Conservation (phyloP, 176 grass and related monocot genomes). For the Sorghum bicolor region Sorghum_bicolor_NCBIv3 NC_012870.2:73511001-73511500, state of each 20-base stretch:
- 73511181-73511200: conserved; percentile 11
- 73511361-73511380: conserved; percentile 12
- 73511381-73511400: conserved; percentile 40
- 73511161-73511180: conserved; percentile 43
- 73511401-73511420: conserved; percentile 11
- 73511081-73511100: not conserved
- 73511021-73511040: conserved; percentile 6
- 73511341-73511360: conserved; percentile 47
- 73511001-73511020: conserved; percentile 15
- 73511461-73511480: not conserved
- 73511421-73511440: conserved; percentile 19
- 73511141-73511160: conserved; percentile 5
- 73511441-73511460: not conserved
- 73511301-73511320: not conserved
- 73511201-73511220: conserved; percentile 20
- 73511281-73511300: conserved; percentile 33
- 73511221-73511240: conserved; percentile 19
- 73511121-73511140: conserved; percentile 26
- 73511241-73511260: conserved; percentile 16
- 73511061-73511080: not conserved
- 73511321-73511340: conserved; percentile 42
- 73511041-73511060: not conserved
- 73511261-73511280: not conserved
- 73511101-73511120: not conserved
- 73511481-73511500: not conserved